Evolutionary conservation across 1,284 basidiomycete genomes (phyloP), one percentile per base, ranked within the genome.

Genomic region (Naganishia cerealis): DNA sequence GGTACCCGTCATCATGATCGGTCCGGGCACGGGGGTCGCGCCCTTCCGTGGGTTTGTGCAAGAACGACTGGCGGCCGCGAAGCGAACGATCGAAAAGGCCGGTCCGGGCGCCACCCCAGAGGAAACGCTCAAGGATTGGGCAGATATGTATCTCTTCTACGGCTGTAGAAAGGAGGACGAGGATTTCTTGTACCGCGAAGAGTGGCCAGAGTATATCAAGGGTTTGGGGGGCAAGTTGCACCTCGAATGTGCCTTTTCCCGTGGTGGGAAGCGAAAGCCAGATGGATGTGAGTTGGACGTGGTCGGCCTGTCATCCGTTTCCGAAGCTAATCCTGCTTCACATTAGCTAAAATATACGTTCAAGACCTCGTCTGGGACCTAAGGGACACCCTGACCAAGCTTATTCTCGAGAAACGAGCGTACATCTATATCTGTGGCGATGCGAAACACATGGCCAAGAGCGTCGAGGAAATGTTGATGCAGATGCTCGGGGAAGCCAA

Each of bases 1-100:
- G 85, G 94, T 92, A 70, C 95, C 95, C 2, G 90, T 99, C 68
- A 94, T 99, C 81, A 98, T 99, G 95, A 87, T 99, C 78, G 95
- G 95, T 65, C 95, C 95, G 68, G 95, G 95, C 67, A 98, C 94
- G 70, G 93, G 94, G 83, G 93, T 99, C 65, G 95, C 95, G 42
- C 95, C 95, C 18, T 99, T 99, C 91, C 90, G 95, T 70, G 94
- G 94, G 1, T 99, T 99, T 79, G 87, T 99, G 8, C 96, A 99
- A 82, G 95, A 99, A 80, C 91, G 95, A 73, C 89, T 99, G 42
- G 93, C 93, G 13, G 88, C 96, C 54, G 95, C 94, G 16, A 89
- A 92, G 71, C 92, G 92, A 75, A 91, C 94, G 1, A 85, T 91
- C 69, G 94, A 94, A 76, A 97, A 96, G 86, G 92, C 92, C 75